Evolutionary conservation across 1,139 yeast species (phyloP).

Genomic region (Sugiyamaella japonica): DNA sequence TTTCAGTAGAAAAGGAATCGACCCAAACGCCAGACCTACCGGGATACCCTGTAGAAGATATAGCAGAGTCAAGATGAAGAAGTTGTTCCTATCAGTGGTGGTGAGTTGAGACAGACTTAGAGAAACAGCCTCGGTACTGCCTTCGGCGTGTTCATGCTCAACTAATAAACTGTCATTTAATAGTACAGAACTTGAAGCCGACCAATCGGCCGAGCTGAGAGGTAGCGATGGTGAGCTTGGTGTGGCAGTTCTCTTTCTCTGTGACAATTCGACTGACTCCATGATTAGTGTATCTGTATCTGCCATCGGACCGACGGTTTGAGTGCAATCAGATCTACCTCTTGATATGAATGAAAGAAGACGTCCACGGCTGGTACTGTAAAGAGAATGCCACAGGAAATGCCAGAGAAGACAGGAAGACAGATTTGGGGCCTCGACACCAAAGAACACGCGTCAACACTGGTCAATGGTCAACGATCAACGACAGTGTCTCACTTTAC

Average conservation of each 20-base stretch:
- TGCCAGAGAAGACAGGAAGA: background rate
- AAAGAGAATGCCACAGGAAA: no score
- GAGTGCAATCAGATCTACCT: no score
- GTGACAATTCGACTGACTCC: constrained; percentile 27
- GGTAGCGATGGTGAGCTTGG: constrained; percentile 22
- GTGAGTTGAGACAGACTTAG: constrained; percentile 32
- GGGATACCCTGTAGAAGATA: constrained; percentile 93
- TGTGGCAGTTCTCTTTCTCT: constrained; percentile 23
- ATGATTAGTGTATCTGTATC: constrained; percentile 3
- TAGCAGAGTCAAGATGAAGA: constrained; percentile 64
- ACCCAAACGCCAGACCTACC: constrained; percentile 93
- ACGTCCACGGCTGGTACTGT: no score
- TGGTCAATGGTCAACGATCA: no score
- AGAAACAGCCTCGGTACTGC: constrained; percentile 5
- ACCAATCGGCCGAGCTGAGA: constrained; percentile 12
- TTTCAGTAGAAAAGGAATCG: constrained; percentile 88
- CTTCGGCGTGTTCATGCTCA: constrained; percentile 10
- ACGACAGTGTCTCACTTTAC: no score
- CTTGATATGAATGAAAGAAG: no score
- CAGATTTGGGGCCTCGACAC: no score
- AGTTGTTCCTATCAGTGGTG: constrained; percentile 53
- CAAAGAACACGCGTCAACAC: no score
- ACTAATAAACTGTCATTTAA: constrained; percentile 6
- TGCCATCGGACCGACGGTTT: background rate
- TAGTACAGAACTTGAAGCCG: background rate